phyloP scores from a whole-genome alignment of 2,329 filamentous ascomycete species.

The Coniella lustricola region DNA sequence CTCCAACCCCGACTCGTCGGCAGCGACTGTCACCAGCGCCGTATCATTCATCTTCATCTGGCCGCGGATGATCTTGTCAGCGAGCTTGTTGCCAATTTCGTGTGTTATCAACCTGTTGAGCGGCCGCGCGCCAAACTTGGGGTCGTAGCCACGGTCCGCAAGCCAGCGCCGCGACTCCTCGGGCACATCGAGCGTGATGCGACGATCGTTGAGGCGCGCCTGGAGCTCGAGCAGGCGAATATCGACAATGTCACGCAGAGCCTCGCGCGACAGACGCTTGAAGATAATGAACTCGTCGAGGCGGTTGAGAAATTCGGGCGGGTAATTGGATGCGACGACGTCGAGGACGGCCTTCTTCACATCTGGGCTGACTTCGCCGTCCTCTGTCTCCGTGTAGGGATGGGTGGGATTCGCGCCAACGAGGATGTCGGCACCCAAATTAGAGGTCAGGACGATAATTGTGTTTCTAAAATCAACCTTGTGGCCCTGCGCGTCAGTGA shows the following conservation, averaged over 20 bases:
- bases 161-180: constrained; percentile 76
- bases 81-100: constrained; percentile 81
- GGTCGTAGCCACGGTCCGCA: constrained; percentile 82
- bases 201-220: constrained; percentile 70
- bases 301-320: constrained; percentile 92
- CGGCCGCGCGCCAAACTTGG: constrained; percentile 82
- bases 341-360: constrained; percentile 82
- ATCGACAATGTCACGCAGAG: constrained; percentile 86
- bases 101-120: constrained; percentile 86
- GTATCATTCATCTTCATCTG: constrained; percentile 68
- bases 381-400: constrained; percentile 53
- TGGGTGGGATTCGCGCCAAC: constrained; percentile 65
- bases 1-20: constrained; percentile 51
- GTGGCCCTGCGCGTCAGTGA: constrained; percentile 92
- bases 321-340: constrained; percentile 66
- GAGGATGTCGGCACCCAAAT: constrained; percentile 86
- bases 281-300: constrained; percentile 97
- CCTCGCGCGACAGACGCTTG: constrained; percentile 70
- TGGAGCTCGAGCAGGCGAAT: constrained; percentile 85
- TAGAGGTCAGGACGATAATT: constrained; percentile 92
- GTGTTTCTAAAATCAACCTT: constrained; percentile 97
- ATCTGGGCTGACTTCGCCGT: constrained; percentile 64
- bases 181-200: constrained; percentile 69
- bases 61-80: constrained; percentile 87
- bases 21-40: constrained; percentile 62